These are phyloP conservation scores for Helicostylum pulchrum DNA, from an alignment of 192 early-diverging fungal species.

Conservation along the genomic window DNA sequence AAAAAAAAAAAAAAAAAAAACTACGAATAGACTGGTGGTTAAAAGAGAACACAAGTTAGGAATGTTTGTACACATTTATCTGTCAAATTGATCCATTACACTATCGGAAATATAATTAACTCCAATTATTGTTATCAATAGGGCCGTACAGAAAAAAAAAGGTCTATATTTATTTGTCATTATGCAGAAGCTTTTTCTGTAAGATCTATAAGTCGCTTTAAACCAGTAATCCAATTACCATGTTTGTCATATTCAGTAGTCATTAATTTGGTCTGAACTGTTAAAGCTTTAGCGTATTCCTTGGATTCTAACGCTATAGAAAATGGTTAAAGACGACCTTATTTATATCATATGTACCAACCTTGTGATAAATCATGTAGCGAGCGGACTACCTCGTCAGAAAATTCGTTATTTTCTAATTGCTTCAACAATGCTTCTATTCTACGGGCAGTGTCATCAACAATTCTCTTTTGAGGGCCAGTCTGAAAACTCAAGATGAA, in stretches of 20 bases:
- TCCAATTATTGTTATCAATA: too few species aligned
- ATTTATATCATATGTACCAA: neutral
- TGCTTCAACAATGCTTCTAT: neutral
- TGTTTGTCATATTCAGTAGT: conserved; percentile 46
- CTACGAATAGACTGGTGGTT: too few species aligned
- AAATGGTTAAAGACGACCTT: neutral
- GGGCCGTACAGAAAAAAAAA: too few species aligned
- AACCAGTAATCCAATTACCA: conserved; percentile 45
- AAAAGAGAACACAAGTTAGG: too few species aligned
- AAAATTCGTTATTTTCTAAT: conserved; percentile 1
- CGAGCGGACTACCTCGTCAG: neutral
- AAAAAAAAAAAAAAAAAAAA: too few species aligned
- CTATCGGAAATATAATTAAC: too few species aligned
- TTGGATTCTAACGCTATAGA: conserved; percentile 32
- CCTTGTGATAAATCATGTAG: neutral
- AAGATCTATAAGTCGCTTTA: conserved; percentile 45
- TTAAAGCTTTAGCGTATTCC: conserved; percentile 34
- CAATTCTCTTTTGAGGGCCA: conserved; percentile 11
- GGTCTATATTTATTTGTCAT: neutral
- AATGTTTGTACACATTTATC: too few species aligned
- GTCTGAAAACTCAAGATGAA: neutral
- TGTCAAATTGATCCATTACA: too few species aligned
- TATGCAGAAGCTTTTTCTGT: conserved; percentile 2
- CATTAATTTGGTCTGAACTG: conserved; percentile 44
- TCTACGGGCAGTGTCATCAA: conserved; percentile 9